Conservation (phyloP, 2,329 filamentous ascomycete genomes). For the Stylonectria norvegica region DNA sequence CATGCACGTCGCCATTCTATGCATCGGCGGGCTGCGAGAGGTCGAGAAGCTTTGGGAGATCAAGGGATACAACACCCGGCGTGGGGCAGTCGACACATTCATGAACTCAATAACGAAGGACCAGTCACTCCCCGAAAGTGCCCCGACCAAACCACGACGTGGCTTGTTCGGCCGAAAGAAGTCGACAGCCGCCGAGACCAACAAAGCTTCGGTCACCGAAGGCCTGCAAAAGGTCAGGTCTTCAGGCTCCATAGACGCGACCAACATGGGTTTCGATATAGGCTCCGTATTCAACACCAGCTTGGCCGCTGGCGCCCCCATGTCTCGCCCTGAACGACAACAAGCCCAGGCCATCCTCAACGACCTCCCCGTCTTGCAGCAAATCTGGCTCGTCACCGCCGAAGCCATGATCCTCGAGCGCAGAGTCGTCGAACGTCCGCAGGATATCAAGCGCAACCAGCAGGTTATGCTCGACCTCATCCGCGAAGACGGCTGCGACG, state of each 20-base stretch:
- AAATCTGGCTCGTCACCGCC: constrained; percentile 61
- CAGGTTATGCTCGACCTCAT: constrained; percentile 63
- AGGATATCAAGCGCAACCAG: constrained; percentile 62
- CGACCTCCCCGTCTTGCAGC: constrained; percentile 56
- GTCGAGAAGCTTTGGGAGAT: constrained; percentile 64
- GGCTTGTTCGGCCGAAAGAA: constrained; percentile 58
- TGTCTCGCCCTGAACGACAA: constrained; percentile 52
- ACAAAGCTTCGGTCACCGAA: constrained; percentile 24
- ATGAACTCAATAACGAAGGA: constrained; percentile 51
- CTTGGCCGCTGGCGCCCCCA: constrained; percentile 59
- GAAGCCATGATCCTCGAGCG: constrained; percentile 60
- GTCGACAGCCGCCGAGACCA: constrained; percentile 36
- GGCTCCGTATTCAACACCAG: constrained; percentile 57
- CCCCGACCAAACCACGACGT: constrained; percentile 48
- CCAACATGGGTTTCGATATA: constrained; percentile 28
- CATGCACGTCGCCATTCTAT: constrained; percentile 58
- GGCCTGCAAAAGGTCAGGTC: constrained; percentile 24
- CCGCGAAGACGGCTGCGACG: constrained; percentile 55
- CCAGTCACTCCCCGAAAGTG: constrained; percentile 30
- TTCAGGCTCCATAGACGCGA: constrained; percentile 30
- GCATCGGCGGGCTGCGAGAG: constrained; percentile 59
- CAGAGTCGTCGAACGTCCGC: constrained; percentile 53
- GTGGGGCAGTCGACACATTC: constrained; percentile 59
- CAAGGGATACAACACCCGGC: constrained; percentile 60
- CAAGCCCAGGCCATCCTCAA: constrained; percentile 48